Evolutionary conservation across 345 rosid species (phyloP).

Genomic region (Excoecaria agallocha): DNA sequence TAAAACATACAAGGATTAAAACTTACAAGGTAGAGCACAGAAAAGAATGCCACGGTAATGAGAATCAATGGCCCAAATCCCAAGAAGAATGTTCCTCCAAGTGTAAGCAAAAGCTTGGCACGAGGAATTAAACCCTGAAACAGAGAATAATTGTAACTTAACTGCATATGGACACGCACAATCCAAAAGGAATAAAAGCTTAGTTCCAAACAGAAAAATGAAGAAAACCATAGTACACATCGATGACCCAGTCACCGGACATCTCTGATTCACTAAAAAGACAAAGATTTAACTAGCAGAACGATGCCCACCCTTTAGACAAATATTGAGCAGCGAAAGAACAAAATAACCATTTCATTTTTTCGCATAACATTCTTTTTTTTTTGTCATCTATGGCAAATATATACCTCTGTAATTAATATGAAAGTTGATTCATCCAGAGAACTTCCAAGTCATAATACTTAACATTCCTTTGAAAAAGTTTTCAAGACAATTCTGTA

Average conservation of each 20-base stretch:
- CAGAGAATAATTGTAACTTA: conserved; percentile 18
- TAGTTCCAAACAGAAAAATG: not conserved
- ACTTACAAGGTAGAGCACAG: conserved; percentile 77
- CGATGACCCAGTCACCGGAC: not conserved
- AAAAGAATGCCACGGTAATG: conserved; percentile 60
- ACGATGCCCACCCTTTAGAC: not conserved
- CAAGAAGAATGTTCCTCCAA: conserved; percentile 92
- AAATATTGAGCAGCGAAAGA: not conserved
- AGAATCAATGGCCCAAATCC: conserved; percentile 83
- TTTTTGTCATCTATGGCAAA: not conserved
- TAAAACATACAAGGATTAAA: conserved; percentile 15
- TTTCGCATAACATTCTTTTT: not conserved
- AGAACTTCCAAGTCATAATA: not conserved
- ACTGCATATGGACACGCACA: not conserved
- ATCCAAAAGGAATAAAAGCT: not conserved
- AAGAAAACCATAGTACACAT: not conserved
- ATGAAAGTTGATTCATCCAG: not conserved
- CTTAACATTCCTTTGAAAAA: not conserved
- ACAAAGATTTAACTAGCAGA: not conserved
- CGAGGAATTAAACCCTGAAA: conserved; percentile 92
- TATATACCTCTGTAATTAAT: not conserved
- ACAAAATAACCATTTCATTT: not conserved
- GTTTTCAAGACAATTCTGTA: not conserved
- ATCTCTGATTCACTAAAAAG: not conserved
- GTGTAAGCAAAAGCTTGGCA: conserved; percentile 67